phyloP scores from a whole-genome alignment of 768 basidiomycete species.

The Kwoniella sp. region DNA sequence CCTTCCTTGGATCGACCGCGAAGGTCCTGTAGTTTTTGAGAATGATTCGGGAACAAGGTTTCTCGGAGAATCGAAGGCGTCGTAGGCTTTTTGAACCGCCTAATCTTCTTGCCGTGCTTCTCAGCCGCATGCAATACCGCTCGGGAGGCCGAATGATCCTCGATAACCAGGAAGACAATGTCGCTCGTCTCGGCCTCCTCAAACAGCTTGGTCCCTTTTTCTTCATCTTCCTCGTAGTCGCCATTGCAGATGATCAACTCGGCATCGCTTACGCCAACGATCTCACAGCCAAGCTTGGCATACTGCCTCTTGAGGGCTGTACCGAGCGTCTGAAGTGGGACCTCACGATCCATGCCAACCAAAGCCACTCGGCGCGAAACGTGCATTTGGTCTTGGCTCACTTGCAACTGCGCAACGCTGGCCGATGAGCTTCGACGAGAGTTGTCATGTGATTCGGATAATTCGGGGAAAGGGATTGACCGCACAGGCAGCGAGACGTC shows the following conservation, averaged over 20 bases:
- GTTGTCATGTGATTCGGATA: neutral
- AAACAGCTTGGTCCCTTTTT: conserved; percentile 10
- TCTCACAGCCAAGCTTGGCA: conserved; percentile 30
- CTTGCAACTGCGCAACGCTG: conserved; percentile 1
- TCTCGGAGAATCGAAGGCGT: conserved; percentile 39
- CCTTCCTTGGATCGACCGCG: neutral
- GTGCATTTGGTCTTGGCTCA: conserved; percentile 2
- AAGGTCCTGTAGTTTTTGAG: conserved; percentile 1
- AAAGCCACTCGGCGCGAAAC: conserved; percentile 26
- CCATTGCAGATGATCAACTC: conserved; percentile 40
- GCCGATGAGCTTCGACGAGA: neutral
- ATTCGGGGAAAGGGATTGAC: neutral
- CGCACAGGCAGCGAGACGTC: conserved; percentile 36
- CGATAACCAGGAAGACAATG: conserved; percentile 32
- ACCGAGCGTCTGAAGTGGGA: conserved; percentile 8
- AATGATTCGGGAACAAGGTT: conserved; percentile 28
- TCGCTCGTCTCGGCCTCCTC: conserved; percentile 20
- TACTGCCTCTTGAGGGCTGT: conserved; percentile 26
- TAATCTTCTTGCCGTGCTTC: conserved; percentile 8
- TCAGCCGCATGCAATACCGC: conserved; percentile 12
- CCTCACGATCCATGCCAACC: conserved; percentile 23
- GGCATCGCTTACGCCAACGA: conserved; percentile 24
- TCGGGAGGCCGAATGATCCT: conserved; percentile 26
- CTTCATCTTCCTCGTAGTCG: conserved; percentile 19
- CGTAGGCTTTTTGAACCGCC: conserved; percentile 33